These are phyloP conservation scores for Talaromyces nanjingensis DNA, from an alignment of 495 filamentous ascomycete genomes.

Conservation along the genomic window DNA sequence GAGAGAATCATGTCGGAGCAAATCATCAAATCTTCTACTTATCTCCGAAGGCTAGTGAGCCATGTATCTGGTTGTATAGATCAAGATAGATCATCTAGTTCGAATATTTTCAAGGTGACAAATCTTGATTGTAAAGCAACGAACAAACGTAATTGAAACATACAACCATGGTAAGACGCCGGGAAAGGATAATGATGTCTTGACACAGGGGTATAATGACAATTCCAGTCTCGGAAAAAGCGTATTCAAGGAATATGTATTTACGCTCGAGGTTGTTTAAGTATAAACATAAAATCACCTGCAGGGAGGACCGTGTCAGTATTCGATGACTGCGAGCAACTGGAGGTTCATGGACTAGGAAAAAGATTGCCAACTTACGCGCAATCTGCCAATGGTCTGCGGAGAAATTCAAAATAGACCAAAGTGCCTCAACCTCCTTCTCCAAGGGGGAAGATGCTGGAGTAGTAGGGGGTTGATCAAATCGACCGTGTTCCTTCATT, in stretches of 20 bases:
- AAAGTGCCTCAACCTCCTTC: background rate
- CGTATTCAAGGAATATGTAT: background rate
- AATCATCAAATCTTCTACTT: background rate
- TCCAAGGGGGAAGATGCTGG: background rate
- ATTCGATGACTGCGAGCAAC: background rate
- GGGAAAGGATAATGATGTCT: background rate
- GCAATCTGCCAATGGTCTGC: slow-evolving; percentile 2
- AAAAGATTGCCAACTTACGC: background rate
- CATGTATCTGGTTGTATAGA: too few species aligned
- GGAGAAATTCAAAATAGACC: background rate
- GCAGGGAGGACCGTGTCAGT: background rate
- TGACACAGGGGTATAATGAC: background rate
- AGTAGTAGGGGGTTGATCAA: background rate
- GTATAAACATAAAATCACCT: background rate
- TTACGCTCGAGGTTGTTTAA: background rate
- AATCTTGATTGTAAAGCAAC: too few species aligned
- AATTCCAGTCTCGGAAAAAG: background rate
- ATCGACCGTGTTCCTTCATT: slow-evolving; percentile 2
- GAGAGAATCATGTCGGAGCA: background rate
- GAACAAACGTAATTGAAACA: background rate
- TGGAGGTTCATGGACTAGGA: background rate
- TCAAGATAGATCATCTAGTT: too few species aligned
- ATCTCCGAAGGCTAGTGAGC: too few species aligned
- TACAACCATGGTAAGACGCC: background rate
- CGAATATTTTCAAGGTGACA: too few species aligned